These are phyloP conservation scores for Curvularia sp. DNA, from an alignment of 2,329 filamentous ascomycete genomes.

Conservation along the genomic window DNA sequence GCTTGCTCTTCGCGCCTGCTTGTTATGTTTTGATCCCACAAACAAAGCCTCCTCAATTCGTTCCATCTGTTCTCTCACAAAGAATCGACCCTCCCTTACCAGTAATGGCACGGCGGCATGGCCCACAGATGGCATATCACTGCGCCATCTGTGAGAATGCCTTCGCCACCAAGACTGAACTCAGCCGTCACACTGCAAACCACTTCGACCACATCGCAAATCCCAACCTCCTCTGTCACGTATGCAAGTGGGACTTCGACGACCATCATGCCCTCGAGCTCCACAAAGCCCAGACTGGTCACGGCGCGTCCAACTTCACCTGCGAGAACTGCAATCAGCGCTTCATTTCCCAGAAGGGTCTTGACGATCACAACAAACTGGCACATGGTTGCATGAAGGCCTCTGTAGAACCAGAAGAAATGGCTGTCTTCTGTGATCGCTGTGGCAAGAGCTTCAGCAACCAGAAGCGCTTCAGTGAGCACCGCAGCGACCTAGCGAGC, in stretches of 20 bases:
- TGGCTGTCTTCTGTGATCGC: slow-evolving; percentile 18
- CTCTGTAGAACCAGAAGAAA: not conserved
- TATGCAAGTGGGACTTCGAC: slow-evolving; percentile 25
- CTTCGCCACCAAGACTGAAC: slow-evolving; percentile 25
- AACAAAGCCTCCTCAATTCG: not conserved
- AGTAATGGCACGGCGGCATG: not conserved
- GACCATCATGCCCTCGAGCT: slow-evolving; percentile 33
- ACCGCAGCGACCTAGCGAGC: slow-evolving; percentile 22
- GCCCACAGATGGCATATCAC: slow-evolving; percentile 4
- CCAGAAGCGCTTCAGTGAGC: slow-evolving; percentile 14
- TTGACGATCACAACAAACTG: slow-evolving; percentile 19
- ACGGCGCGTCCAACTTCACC: slow-evolving; percentile 4
- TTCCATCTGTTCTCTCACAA: not conserved
- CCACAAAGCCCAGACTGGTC: slow-evolving; percentile 24
- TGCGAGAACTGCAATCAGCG: slow-evolving; percentile 16
- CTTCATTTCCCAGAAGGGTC: slow-evolving; percentile 4
- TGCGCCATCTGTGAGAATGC: slow-evolving; percentile 30
- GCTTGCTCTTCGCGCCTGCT: slow-evolving; percentile 1
- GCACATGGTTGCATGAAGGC: slow-evolving; percentile 15
- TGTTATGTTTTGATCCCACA: slow-evolving; percentile 9
- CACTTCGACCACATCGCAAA: slow-evolving; percentile 18
- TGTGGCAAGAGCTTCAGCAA: slow-evolving; percentile 22
- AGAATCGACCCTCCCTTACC: not conserved
- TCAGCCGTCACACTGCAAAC: slow-evolving; percentile 23
- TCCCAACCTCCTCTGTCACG: slow-evolving; percentile 11